Percentiles rank a stretch among this genome's conserved stretches.
These are phyloP conservation scores for Henckelia pumila DNA, from an alignment of 257 asterid genomes.

Conservation along the genomic window DNA sequence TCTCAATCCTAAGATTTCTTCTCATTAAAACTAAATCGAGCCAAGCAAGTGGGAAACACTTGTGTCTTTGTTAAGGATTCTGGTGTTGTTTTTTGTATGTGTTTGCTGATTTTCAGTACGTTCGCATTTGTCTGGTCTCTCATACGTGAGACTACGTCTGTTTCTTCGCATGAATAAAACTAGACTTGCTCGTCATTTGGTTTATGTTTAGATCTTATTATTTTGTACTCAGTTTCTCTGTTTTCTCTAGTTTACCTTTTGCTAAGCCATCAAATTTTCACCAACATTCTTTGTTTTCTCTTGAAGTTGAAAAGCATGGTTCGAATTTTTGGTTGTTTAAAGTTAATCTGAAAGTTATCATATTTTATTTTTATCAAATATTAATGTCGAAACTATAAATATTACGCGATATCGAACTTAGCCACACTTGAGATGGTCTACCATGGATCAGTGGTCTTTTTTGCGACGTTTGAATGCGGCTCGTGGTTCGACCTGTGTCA, in stretches of 20 bases:
- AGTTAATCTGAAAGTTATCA: too few relatives aligned
- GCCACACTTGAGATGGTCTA: too few relatives aligned
- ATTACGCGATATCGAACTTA: too few relatives aligned
- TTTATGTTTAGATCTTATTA: neutral
- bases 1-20: constrained; percentile 49
- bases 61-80: neutral
- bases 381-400: too few relatives aligned
- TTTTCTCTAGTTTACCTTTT: too few relatives aligned
- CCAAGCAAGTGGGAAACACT: neutral
- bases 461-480: too few relatives aligned
- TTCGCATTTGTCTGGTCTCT: neutral
- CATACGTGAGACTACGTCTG: neutral
- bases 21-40: constrained; percentile 44
- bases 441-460: too few relatives aligned
- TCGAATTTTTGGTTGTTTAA: too few relatives aligned
- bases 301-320: too few relatives aligned
- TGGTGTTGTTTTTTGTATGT: constrained; percentile 2
- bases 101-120: neutral
- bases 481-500: too few relatives aligned
- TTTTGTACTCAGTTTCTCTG: neutral
- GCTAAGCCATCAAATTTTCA: neutral
- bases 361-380: too few relatives aligned
- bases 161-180: constrained; percentile 10
- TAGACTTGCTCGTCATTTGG: constrained; percentile 6
- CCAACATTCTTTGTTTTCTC: too few relatives aligned